Evolutionary conservation across 108 stramenopile genomes (phyloP).

Genomic region (Asterionellopsis glacialis): DNA sequence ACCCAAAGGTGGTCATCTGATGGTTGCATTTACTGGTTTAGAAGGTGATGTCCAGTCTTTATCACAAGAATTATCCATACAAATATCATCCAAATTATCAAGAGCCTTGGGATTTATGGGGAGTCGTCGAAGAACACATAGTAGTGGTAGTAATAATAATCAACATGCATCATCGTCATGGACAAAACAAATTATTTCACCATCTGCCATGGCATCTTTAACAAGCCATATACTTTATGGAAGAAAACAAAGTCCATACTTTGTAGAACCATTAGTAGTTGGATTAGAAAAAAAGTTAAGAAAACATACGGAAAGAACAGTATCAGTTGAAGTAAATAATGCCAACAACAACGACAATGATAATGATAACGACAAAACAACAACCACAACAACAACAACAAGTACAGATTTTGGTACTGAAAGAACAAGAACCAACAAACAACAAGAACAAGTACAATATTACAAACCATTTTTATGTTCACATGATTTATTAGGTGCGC

Average conservation of each 20-base stretch:
- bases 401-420: too few relatives aligned
- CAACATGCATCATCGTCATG: slow-evolving; percentile 13
- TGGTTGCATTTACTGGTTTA: slow-evolving; percentile 76
- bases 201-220: slow-evolving; percentile 51
- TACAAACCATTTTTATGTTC: slow-evolving; percentile 63
- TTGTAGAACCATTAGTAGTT: slow-evolving; percentile 71
- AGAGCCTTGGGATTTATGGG: slow-evolving; percentile 39
- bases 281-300: slow-evolving; percentile 40
- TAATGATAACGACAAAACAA: slow-evolving; percentile 5
- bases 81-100: slow-evolving; percentile 37
- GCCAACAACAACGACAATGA: neutral
- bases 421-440: too few relatives aligned
- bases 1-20: slow-evolving; percentile 18
- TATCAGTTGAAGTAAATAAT: too few relatives aligned
- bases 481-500: slow-evolving; percentile 75
- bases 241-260: slow-evolving; percentile 57
- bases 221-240: slow-evolving; percentile 78
- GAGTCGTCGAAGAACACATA: neutral
- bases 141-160: neutral
- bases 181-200: slow-evolving; percentile 24
- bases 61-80: slow-evolving; percentile 42
- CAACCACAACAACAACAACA: slow-evolving; percentile 1
- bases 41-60: slow-evolving; percentile 78
- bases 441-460: too few relatives aligned
- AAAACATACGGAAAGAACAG: neutral